A percentile compares a stretch with the other conserved stretches of the same genome.
These are phyloP conservation scores for Blastomyces percursus DNA, from an alignment of 2,329 filamentous ascomycete species.

Conservation along the genomic window DNA sequence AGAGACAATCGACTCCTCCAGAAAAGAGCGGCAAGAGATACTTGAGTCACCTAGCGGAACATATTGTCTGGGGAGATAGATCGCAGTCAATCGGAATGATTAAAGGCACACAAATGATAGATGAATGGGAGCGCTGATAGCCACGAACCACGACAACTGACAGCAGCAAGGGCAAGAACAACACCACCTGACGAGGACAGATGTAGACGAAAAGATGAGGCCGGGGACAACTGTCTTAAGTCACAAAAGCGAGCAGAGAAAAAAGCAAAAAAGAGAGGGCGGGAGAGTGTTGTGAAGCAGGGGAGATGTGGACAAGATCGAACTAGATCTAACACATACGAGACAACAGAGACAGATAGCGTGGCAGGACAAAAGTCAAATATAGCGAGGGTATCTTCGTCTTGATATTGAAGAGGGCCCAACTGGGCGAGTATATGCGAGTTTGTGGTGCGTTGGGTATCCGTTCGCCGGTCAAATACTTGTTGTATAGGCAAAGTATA, in stretches of 20 bases:
- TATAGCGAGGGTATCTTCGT: neutral
- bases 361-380: neutral
- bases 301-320: neutral
- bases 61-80: neutral
- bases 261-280: neutral
- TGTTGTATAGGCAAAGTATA: no score
- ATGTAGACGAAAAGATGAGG: slow-evolving; percentile 3
- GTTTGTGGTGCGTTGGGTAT: no score
- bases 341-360: neutral
- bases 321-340: slow-evolving; percentile 1
- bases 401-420: no score
- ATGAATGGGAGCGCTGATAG: no score
- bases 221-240: neutral
- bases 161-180: neutral
- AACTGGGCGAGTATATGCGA: no score
- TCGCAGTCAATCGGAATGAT: neutral
- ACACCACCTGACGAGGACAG: neutral
- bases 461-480: neutral
- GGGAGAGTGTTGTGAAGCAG: neutral
- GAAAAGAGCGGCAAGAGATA: neutral
- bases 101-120: no score
- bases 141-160: neutral
- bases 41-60: neutral
- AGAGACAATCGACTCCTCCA: neutral
- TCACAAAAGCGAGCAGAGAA: neutral